Evolutionary conservation across 768 basidiomycete genomes (phyloP).

Genomic region (Gyrodon lividus): DNA sequence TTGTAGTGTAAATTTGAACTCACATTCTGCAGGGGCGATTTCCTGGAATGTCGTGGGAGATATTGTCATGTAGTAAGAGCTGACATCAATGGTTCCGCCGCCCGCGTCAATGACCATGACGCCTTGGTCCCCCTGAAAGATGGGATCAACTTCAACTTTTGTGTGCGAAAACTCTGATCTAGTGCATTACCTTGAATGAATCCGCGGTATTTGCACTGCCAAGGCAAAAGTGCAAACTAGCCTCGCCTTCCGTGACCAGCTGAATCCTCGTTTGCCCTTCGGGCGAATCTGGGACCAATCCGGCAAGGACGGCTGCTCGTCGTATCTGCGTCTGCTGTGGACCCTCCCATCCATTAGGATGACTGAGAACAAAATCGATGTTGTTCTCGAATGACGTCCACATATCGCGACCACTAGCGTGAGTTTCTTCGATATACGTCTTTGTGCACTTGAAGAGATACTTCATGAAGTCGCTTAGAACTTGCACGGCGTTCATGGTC

Average conservation of each 20-base stretch:
- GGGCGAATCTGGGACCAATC: conserved; percentile 37
- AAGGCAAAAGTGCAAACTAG: conserved; percentile 49
- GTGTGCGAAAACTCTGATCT: background rate
- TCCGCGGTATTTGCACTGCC: conserved; percentile 33
- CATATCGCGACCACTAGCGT: conserved; percentile 40
- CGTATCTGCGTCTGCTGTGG: conserved; percentile 44
- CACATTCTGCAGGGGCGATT: conserved; percentile 46
- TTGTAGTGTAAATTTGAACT: conserved; percentile 4
- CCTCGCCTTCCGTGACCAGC: conserved; percentile 55
- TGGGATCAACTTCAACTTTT: background rate
- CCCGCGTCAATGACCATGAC: conserved; percentile 61
- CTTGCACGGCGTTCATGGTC: conserved; percentile 40
- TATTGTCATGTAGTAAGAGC: conserved; percentile 47
- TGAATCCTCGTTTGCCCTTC: conserved; percentile 38
- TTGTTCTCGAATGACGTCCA: conserved; percentile 41
- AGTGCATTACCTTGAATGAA: conserved; percentile 23
- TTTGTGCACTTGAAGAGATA: conserved; percentile 45
- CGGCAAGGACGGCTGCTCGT: conserved; percentile 41
- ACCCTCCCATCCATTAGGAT: conserved; percentile 50
- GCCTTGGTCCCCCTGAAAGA: conserved; percentile 41
- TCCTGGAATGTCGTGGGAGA: conserved; percentile 42
- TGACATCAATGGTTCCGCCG: conserved; percentile 61
- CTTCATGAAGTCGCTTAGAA: conserved; percentile 48
- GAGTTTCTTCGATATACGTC: conserved; percentile 45
- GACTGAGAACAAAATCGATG: conserved; percentile 47